Evolutionary conservation across 345 rosid genomes (phyloP).

Genomic region (Physaria fendleri): DNA sequence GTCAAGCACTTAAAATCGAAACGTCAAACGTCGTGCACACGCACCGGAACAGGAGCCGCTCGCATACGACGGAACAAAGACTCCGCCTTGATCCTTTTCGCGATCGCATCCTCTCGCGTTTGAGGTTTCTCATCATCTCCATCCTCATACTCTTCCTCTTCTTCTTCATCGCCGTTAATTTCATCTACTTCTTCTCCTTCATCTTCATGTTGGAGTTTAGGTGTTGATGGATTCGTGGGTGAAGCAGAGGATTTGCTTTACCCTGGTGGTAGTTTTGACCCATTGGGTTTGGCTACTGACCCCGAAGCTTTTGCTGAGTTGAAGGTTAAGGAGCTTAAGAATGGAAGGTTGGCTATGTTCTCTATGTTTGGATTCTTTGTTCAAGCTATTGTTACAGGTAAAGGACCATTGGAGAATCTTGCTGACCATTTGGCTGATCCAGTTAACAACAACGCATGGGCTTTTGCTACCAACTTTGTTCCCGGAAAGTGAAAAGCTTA

Average conservation of each 20-base stretch:
- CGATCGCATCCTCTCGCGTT: constrained; percentile 26
- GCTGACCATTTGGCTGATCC: constrained; percentile 85
- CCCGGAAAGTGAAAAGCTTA: constrained; percentile 62
- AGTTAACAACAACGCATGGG: constrained; percentile 88
- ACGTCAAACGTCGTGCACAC: no score
- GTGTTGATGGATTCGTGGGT: no score
- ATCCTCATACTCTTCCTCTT: constrained; percentile 30
- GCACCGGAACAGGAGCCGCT: constrained; percentile 41
- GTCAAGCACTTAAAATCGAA: no score
- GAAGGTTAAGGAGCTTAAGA: constrained; percentile 80
- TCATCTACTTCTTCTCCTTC: constrained; percentile 19
- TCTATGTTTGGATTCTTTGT: constrained; percentile 86
- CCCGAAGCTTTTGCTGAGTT: constrained; percentile 81
- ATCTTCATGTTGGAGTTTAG: constrained; percentile 2
- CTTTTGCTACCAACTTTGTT: constrained; percentile 79
- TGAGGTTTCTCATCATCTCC: constrained; percentile 32
- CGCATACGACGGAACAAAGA: constrained; percentile 48
- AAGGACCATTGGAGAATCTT: constrained; percentile 71
- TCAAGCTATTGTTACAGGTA: constrained; percentile 81
- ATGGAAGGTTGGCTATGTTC: constrained; percentile 82
- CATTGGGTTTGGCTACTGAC: constrained; percentile 72
- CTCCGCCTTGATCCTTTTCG: constrained; percentile 32
- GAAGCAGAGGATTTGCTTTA: constrained; percentile 67
- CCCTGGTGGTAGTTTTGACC: constrained; percentile 85
- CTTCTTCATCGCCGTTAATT: constrained; percentile 23